Conservation (phyloP, 2,329 filamentous ascomycete species). For the Colletotrichum spinosum region DNA sequence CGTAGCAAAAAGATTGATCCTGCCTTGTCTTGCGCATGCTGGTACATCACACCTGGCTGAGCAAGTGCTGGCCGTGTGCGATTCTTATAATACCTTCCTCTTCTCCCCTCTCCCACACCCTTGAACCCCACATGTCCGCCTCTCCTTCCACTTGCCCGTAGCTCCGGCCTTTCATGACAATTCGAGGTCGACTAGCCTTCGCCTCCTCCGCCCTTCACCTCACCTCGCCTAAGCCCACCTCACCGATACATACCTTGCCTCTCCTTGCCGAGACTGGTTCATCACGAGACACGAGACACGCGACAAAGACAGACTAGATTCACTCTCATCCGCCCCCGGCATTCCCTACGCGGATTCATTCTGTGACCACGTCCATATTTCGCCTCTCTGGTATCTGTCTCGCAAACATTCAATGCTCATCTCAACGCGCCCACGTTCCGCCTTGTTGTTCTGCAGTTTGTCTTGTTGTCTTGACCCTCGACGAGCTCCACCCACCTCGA, state of each 20-base stretch:
- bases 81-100: conserved; percentile 34
- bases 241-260: not conserved
- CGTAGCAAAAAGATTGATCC: conserved; percentile 34
- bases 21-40: not conserved
- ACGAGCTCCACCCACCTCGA: conserved; percentile 19
- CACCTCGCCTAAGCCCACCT: not conserved
- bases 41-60: too few relatives aligned
- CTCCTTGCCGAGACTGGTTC: conserved; percentile 17
- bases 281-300: conserved; percentile 24
- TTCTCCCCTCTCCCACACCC: conserved; percentile 16
- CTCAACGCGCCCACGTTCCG: conserved; percentile 35
- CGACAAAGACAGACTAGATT: conserved; percentile 17
- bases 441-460: conserved; percentile 32
- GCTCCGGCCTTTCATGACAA: conserved; percentile 31
- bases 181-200: conserved; percentile 25
- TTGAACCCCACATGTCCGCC: conserved; percentile 23
- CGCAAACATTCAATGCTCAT: conserved; percentile 38
- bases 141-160: conserved; percentile 29
- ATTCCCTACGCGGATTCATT: conserved; percentile 17
- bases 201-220: conserved; percentile 7
- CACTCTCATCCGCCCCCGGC: not conserved
- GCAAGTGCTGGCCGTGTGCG: not conserved
- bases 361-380: conserved; percentile 3
- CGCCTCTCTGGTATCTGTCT: conserved; percentile 7
- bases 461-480: conserved; percentile 22